These are phyloP conservation scores for Albugo candida DNA, from an alignment of 352 stramenopile species.

Conservation along the genomic window DNA sequence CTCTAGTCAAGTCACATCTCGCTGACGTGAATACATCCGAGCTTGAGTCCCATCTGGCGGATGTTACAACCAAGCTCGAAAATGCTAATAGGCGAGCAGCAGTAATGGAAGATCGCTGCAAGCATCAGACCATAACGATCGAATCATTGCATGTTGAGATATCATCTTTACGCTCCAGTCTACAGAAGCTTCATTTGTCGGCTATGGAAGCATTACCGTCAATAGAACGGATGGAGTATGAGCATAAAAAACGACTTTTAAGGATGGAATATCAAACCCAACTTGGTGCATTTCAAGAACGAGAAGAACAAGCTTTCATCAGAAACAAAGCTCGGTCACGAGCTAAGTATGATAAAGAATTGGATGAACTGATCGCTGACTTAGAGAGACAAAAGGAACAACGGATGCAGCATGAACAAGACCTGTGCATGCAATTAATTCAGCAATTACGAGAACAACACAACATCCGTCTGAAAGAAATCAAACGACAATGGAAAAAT, in stretches of 20 bases:
- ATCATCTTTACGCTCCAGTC: conserved; percentile 20
- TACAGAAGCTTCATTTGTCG: conserved; percentile 26
- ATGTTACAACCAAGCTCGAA: conserved; percentile 27
- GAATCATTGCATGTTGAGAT: conserved; percentile 32
- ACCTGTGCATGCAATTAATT: conserved; percentile 7
- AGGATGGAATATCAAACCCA: conserved; percentile 37
- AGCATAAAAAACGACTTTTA: conserved; percentile 50
- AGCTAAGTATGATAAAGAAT: conserved; percentile 32
- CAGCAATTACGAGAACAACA: conserved; percentile 5
- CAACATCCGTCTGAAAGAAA: conserved; percentile 2
- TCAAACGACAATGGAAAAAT: conserved; percentile 4
- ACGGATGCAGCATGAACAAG: conserved; percentile 43
- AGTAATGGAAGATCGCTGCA: conserved; percentile 21
- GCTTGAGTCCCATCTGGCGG: conserved; percentile 25
- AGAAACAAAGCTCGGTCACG: conserved; percentile 42
- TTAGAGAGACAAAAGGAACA: conserved; percentile 32
- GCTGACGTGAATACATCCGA: conserved; percentile 29
- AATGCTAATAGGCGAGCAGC: conserved; percentile 17
- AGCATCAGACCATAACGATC: conserved; percentile 26
- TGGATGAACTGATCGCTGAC: conserved; percentile 40
- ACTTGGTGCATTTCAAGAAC: conserved; percentile 42
- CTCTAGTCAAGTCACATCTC: conserved; percentile 10
- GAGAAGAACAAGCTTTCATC: conserved; percentile 42
- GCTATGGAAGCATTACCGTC: conserved; percentile 29
- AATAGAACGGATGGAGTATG: conserved; percentile 37